Percentiles rank a stretch among this genome's conserved stretches.
Conservation (phyloP, 139 green algal genomes). For the Chlamydomonas applanata region DNA sequence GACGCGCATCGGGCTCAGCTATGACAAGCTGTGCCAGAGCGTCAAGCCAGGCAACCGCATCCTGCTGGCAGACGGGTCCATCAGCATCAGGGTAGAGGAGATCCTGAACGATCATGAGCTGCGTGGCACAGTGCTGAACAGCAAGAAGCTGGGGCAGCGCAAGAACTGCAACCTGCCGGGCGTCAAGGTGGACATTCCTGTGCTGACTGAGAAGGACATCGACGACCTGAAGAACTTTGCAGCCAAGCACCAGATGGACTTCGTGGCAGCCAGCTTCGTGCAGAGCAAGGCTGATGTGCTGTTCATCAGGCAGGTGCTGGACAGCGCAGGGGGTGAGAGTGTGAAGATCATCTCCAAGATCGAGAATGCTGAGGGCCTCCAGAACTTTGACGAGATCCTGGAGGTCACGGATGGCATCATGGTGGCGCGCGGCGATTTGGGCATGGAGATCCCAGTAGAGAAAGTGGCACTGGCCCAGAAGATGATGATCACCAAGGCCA, state of each 20-base stretch:
- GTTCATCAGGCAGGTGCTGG: constrained; percentile 59
- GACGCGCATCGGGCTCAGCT: constrained; percentile 56
- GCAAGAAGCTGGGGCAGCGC: constrained; percentile 34
- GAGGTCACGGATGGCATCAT: constrained; percentile 69
- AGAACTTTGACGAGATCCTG: constrained; percentile 67
- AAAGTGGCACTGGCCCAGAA: constrained; percentile 64
- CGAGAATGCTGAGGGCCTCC: constrained; percentile 65
- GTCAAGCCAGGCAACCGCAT: constrained; percentile 57
- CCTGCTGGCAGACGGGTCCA: constrained; percentile 57
- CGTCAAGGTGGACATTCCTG: constrained; percentile 70
- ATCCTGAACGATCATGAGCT: constrained; percentile 38
- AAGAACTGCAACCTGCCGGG: constrained; percentile 73
- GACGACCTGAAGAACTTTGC: constrained; percentile 63
- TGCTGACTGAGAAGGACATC: constrained; percentile 68
- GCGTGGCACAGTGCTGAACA: constrained; percentile 45
- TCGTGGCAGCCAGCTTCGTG: constrained; percentile 49
- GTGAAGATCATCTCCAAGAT: constrained; percentile 73
- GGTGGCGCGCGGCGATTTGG: constrained; percentile 62
- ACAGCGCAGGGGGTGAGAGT: constrained; percentile 44
- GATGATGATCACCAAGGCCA: constrained; percentile 65
- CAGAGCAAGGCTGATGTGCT: constrained; percentile 58
- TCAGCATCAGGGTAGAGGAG: constrained; percentile 45
- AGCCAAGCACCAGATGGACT: constrained; percentile 68
- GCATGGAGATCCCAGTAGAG: constrained; percentile 62
- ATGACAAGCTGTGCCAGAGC: constrained; percentile 50